Percentiles rank a stretch among this genome's conserved stretches.
phyloP scores from a whole-genome alignment of 371 early-diverging fungal species.

The Basidiobolus meristosporus region DNA sequence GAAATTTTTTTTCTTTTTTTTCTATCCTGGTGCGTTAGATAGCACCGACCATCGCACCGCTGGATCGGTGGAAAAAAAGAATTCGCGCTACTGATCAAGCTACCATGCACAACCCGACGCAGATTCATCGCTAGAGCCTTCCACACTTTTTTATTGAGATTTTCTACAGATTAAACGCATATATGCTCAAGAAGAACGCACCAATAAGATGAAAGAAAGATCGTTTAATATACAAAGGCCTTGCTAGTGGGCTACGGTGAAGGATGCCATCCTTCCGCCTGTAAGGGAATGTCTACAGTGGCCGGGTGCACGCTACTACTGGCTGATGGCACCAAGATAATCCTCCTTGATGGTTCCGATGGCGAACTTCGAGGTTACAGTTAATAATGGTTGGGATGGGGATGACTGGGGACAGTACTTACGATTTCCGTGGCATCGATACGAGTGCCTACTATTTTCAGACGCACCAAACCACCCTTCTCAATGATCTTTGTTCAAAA shows the following conservation, averaged over 20 bases:
- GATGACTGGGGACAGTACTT: conserved; percentile 12
- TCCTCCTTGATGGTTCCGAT: conserved; percentile 94
- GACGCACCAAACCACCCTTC: conserved; percentile 69
- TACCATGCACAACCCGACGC: conserved; percentile 56
- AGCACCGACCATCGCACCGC: too few relatives aligned
- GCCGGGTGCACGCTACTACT: conserved; percentile 5
- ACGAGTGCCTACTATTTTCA: conserved; percentile 88
- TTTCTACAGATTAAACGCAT: too few relatives aligned
- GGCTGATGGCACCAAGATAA: conserved; percentile 55
- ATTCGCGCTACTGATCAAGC: too few relatives aligned
- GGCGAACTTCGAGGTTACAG: conserved; percentile 33
- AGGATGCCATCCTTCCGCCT: too few relatives aligned
- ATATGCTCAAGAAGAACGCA: too few relatives aligned
- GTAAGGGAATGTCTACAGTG: neutral
- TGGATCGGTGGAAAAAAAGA: too few relatives aligned
- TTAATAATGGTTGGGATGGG: neutral
- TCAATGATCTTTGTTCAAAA: conserved; percentile 41
- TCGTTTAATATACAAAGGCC: too few relatives aligned
- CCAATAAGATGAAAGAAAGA: too few relatives aligned
- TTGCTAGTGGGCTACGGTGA: too few relatives aligned
- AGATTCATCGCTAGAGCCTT: conserved; percentile 38
- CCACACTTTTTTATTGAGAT: too few relatives aligned
- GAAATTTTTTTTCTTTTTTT: too few relatives aligned
- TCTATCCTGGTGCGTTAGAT: too few relatives aligned
- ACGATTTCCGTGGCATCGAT: conserved; percentile 89